Percentiles rank a stretch among this genome's conserved stretches.
Conservation (phyloP, 169 alveolate genomes). For the Cryptosporidium bovis region DNA sequence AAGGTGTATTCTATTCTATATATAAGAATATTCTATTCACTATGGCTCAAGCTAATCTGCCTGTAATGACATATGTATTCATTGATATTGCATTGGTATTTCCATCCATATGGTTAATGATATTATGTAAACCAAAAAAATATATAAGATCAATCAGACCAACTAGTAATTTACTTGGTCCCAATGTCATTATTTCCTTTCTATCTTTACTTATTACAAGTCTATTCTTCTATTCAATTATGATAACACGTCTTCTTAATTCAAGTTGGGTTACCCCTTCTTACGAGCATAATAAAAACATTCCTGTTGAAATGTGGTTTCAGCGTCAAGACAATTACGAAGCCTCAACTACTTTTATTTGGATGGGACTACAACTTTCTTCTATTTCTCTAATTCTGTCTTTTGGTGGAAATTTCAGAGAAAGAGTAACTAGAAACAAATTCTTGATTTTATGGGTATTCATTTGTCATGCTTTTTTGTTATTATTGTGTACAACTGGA, state of each 20-base stretch:
- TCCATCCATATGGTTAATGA: conserved; percentile 59
- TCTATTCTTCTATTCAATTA: conserved; percentile 30
- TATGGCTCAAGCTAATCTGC: conserved; percentile 65
- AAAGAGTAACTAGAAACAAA: conserved; percentile 58
- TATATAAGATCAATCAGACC: conserved; percentile 15
- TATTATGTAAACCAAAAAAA: conserved; percentile 43
- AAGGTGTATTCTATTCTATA: conserved; percentile 42
- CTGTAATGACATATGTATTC: conserved; percentile 56
- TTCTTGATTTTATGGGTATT: conserved; percentile 49
- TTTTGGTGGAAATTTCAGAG: conserved; percentile 57
- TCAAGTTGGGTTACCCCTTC: conserved; percentile 48
- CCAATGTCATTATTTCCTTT: conserved; percentile 27
- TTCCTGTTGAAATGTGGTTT: conserved; percentile 67
- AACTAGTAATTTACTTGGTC: conserved; percentile 39
- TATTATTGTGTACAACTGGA: conserved; percentile 4
- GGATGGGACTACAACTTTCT: conserved; percentile 73
- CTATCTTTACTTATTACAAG: conserved; percentile 18
- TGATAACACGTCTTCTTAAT: conserved; percentile 15
- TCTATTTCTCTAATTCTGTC: conserved; percentile 35
- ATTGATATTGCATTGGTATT: conserved; percentile 39
- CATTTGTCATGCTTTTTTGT: conserved; percentile 22
- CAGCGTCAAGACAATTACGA: conserved; percentile 69
- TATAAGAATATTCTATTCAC: conserved; percentile 56
- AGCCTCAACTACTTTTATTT: conserved; percentile 49
- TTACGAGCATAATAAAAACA: conserved; percentile 6